Conservation (phyloP, 2,329 filamentous ascomycete species). For the Ascochyta koolunga region DNA sequence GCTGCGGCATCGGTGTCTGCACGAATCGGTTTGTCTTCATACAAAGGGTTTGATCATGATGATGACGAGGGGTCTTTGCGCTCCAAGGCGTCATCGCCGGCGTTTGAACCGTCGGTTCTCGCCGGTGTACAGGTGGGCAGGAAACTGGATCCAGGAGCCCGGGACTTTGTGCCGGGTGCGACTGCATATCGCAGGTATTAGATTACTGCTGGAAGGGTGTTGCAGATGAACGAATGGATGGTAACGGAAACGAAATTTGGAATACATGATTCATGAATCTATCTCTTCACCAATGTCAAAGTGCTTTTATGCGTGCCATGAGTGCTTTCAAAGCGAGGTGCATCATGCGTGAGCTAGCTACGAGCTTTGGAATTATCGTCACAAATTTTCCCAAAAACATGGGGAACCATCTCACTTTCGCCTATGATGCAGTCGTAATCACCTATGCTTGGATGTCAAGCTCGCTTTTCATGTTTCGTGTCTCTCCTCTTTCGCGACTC, state of each 20-base stretch:
- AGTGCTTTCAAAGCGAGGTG: background rate
- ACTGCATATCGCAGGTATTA: background rate
- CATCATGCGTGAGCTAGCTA: background rate
- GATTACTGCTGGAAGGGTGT: too few relatives aligned
- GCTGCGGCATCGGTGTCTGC: background rate
- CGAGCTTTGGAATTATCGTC: background rate
- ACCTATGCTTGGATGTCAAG: background rate
- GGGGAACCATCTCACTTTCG: background rate
- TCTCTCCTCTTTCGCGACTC: background rate
- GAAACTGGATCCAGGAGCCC: background rate
- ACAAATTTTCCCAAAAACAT: background rate
- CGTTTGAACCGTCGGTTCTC: background rate
- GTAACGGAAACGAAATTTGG: too few relatives aligned
- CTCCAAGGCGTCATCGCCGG: background rate
- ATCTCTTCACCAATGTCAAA: too few relatives aligned
- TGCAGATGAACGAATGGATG: too few relatives aligned
- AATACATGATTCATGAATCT: too few relatives aligned
- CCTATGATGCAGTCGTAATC: background rate
- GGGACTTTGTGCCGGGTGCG: background rate
- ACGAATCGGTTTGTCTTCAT: too few relatives aligned
- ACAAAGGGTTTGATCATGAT: background rate
- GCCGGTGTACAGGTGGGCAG: background rate
- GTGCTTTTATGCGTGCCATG: background rate
- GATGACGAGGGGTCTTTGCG: background rate
- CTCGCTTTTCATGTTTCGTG: background rate